Percentiles rank a stretch among this genome's conserved stretches.
Conservation (phyloP, 805 yeast species). For the Pichia manshurica region DNA sequence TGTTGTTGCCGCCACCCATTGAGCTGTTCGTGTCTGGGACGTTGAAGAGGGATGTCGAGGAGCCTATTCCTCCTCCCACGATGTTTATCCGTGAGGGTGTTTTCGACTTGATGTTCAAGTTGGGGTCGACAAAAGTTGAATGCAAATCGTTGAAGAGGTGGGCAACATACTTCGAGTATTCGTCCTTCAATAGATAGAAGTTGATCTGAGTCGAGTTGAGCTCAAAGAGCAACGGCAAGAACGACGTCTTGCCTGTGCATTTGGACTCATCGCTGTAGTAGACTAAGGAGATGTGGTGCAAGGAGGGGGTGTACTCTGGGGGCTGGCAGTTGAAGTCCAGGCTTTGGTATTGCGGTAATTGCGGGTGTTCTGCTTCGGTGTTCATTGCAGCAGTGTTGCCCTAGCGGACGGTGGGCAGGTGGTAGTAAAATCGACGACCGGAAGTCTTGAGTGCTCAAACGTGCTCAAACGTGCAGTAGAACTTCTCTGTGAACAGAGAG, state of each 20-base stretch:
- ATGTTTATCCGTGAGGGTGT: background rate
- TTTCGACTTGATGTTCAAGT: slow-evolving; percentile 22
- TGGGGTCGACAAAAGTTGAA: slow-evolving; percentile 25
- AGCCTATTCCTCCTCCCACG: slow-evolving; percentile 11
- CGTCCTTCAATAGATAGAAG: slow-evolving; percentile 18
- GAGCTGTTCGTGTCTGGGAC: background rate
- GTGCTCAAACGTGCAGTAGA: too few species aligned
- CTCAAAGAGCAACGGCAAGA: slow-evolving; percentile 25
- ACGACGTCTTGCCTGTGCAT: background rate
- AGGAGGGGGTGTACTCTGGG: slow-evolving; percentile 25
- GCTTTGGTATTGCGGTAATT: background rate
- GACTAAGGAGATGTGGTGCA: slow-evolving; percentile 24
- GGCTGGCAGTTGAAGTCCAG: slow-evolving; percentile 4
- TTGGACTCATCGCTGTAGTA: slow-evolving; percentile 17
- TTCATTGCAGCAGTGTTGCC: too few species aligned
- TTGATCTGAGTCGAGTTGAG: slow-evolving; percentile 31
- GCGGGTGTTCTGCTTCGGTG: background rate
- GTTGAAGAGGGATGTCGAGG: slow-evolving; percentile 4
- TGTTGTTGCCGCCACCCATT: background rate
- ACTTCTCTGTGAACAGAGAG: too few species aligned
- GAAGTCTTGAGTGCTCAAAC: too few species aligned
- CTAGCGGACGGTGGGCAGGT: too few species aligned
- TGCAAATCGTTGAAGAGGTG: slow-evolving; percentile 21
- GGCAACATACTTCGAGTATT: slow-evolving; percentile 15
- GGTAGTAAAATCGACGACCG: too few species aligned